A percentile compares a stretch with the other conserved stretches of the same genome.
phyloP scores from a whole-genome alignment of 2,329 filamentous ascomycete species.

The Pleochaeta shiraiana region DNA sequence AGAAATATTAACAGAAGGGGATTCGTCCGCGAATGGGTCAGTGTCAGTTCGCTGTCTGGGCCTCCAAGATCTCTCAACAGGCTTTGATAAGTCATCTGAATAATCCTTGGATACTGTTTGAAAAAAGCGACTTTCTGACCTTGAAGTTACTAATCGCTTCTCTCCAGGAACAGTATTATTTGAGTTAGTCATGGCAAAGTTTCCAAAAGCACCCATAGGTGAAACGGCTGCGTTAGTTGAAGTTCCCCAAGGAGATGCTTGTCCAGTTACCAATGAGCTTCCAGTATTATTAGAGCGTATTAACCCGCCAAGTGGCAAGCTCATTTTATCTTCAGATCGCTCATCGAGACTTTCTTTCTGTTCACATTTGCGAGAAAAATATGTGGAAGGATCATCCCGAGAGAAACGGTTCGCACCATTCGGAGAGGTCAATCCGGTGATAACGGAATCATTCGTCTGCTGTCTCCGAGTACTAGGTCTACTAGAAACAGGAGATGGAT shows the following conservation, averaged over 20 bases:
- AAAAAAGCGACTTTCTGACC: slow-evolving; percentile 67
- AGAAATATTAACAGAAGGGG: slow-evolving; percentile 44
- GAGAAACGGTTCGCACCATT: slow-evolving; percentile 34
- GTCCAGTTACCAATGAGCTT: slow-evolving; percentile 23
- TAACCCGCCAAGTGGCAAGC: slow-evolving; percentile 24
- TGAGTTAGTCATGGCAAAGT: slow-evolving; percentile 46
- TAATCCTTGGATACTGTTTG: slow-evolving; percentile 64
- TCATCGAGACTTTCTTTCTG: slow-evolving; percentile 31
- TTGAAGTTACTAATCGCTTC: slow-evolving; percentile 46
- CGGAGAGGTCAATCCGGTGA: slow-evolving; percentile 38
- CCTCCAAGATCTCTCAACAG: slow-evolving; percentile 34
- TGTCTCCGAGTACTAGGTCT: slow-evolving; percentile 61
- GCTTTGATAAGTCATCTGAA: slow-evolving; percentile 37
- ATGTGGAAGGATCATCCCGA: slow-evolving; percentile 38
- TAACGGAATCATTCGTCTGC: slow-evolving; percentile 49
- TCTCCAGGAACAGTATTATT: slow-evolving; percentile 37
- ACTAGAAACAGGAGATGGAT: slow-evolving; percentile 49
- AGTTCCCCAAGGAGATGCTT: slow-evolving; percentile 25
- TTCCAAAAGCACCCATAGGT: slow-evolving; percentile 72
- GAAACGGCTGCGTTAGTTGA: slow-evolving; percentile 38
- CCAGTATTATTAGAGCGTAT: slow-evolving; percentile 33
- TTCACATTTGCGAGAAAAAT: slow-evolving; percentile 34
- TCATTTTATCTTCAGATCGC: slow-evolving; percentile 24
- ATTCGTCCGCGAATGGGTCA: slow-evolving; percentile 50
- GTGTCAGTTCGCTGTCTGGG: slow-evolving; percentile 46